Evolutionary conservation across 2,329 filamentous ascomycete species (phyloP).

Genomic region (Sporothrix curviconia): DNA sequence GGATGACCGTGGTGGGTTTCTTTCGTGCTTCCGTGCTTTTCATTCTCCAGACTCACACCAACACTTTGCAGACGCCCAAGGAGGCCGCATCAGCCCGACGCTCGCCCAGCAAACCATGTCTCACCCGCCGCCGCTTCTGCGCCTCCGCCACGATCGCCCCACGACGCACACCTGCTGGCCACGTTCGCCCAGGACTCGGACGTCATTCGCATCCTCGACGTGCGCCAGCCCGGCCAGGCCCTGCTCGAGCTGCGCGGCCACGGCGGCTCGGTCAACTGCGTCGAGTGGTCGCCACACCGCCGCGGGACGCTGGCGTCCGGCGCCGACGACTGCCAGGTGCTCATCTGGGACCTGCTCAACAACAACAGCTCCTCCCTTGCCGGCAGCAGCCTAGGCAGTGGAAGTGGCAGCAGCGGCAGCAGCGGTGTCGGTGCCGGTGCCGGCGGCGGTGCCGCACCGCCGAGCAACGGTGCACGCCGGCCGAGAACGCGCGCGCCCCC

Average conservation of each 20-base stretch:
- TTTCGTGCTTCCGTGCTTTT: neutral
- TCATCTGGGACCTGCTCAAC: constrained; percentile 90
- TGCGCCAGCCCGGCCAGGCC: constrained; percentile 91
- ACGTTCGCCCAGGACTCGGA: constrained; percentile 93
- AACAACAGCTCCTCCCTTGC: constrained; percentile 34
- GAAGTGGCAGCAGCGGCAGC: constrained; percentile 11
- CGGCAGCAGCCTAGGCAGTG: constrained; percentile 11
- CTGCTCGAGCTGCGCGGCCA: constrained; percentile 90
- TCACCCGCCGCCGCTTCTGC: constrained; percentile 69
- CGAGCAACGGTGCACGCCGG: constrained; percentile 42
- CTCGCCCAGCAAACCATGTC: constrained; percentile 70
- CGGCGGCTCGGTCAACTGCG: constrained; percentile 75
- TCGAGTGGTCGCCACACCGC: constrained; percentile 84
- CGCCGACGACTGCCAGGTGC: constrained; percentile 82
- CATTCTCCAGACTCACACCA: neutral
- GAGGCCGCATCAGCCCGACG: constrained; percentile 64
- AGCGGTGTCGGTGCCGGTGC: neutral
- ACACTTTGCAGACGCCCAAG: constrained; percentile 41
- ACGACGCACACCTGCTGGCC: constrained; percentile 91
- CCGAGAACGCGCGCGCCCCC: constrained; percentile 58
- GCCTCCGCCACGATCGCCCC: constrained; percentile 84
- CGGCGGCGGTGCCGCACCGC: neutral
- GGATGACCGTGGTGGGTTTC: constrained; percentile 57
- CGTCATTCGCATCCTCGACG: constrained; percentile 88
- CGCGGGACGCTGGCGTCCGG: constrained; percentile 86